Conservation (phyloP, 176 grass and related monocot genomes). For the Oryza nivara region DNA sequence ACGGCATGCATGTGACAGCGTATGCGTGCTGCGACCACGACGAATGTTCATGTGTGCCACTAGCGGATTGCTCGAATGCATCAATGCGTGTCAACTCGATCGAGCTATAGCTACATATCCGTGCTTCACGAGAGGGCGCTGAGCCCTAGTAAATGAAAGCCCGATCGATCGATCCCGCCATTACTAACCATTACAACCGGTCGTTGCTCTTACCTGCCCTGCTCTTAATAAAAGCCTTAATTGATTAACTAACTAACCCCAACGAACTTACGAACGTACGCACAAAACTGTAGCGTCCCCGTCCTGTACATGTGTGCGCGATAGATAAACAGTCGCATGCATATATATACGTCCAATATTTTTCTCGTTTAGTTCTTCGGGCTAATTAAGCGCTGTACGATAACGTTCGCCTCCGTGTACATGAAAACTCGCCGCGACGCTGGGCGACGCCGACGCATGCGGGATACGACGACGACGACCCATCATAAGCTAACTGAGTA, state of each 20-base stretch:
- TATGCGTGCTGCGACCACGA: neutral
- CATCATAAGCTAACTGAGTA: neutral
- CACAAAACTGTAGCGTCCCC: neutral
- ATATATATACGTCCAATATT: neutral
- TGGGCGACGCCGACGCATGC: neutral
- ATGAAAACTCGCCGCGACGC: neutral
- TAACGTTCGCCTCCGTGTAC: too few species aligned
- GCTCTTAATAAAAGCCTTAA: neutral
- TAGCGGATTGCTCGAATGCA: neutral
- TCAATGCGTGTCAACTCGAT: neutral
- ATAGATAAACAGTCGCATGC: neutral
- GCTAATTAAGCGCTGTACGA: neutral
- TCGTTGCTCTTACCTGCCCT: neutral
- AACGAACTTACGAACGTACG: neutral
- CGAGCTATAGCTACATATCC: neutral
- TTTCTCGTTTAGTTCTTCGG: neutral
- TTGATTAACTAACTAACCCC: neutral
- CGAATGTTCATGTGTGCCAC: neutral
- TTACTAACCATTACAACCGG: neutral
- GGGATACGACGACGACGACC: neutral
- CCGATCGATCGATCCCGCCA: neutral
- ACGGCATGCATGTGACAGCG: neutral
- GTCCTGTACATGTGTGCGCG: too few species aligned
- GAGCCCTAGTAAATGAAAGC: slow-evolving; percentile 7
- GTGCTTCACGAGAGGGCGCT: neutral